phyloP scores from a whole-genome alignment of 306 rosid genomes.

The cucumber (Cucumis sativus) region DNA sequence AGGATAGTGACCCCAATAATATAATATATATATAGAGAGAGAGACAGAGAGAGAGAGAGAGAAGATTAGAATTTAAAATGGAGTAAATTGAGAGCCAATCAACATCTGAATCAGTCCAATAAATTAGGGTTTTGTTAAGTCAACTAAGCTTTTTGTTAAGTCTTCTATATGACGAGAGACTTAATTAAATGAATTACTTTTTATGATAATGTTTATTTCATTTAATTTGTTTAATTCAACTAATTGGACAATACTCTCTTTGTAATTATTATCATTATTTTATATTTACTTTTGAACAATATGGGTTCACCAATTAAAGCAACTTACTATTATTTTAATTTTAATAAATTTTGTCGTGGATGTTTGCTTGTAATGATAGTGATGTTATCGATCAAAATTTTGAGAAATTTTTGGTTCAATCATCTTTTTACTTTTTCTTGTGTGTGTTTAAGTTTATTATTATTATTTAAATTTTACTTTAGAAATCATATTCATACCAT shows the following conservation, averaged over 20 bases:
- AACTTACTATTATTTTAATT: background rate
- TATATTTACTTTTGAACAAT: background rate
- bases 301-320: background rate
- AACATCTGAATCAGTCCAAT: background rate
- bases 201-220: background rate
- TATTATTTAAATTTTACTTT: too few species aligned
- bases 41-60: too few species aligned
- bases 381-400: background rate
- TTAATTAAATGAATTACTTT: background rate
- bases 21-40: background rate
- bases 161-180: background rate
- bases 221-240: background rate
- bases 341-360: background rate
- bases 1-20: background rate
- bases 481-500: too few species aligned
- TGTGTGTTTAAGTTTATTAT: too few species aligned
- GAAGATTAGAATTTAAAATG: background rate
- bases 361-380: background rate
- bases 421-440: too few species aligned
- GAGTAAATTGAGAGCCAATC: background rate
- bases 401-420: background rate
- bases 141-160: background rate
- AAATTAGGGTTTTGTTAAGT: slow-evolving; percentile 4
- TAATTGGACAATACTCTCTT: background rate
- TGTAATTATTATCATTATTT: background rate